A percentile compares a stretch with the other conserved stretches of the same genome.
Evolutionary conservation across 805 yeast species (phyloP).

Genomic region (Candida andamanensis): DNA sequence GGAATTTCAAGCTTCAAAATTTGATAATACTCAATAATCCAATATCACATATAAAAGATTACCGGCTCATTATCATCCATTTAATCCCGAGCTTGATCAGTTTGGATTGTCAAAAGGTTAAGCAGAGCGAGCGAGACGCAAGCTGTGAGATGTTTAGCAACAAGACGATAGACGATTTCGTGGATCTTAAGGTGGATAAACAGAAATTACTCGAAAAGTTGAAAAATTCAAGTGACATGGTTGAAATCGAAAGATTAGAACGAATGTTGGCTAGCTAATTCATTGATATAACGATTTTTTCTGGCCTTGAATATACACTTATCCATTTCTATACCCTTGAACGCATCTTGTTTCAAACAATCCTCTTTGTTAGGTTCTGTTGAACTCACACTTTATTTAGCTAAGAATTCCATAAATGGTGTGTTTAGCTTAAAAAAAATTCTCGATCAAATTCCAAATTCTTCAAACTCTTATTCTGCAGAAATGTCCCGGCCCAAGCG

Average conservation of each 20-base stretch:
- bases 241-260: conserved; percentile 42
- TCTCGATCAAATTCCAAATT: too few species aligned
- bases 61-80: conserved; percentile 58
- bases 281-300: too few species aligned
- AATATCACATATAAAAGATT: conserved; percentile 44
- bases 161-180: conserved; percentile 4
- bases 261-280: too few species aligned
- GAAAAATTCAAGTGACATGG: conserved; percentile 59
- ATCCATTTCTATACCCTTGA: too few species aligned
- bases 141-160: conserved; percentile 40
- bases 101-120: conserved; percentile 65
- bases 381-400: too few species aligned
- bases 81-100: conserved; percentile 56
- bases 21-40: conserved; percentile 58
- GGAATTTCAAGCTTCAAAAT: conserved; percentile 33
- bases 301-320: too few species aligned
- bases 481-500: conserved; percentile 29
- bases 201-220: conserved; percentile 48
- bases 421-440: too few species aligned
- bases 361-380: too few species aligned
- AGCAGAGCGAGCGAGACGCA: conserved; percentile 44
- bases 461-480: conserved; percentile 8
- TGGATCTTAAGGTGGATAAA: conserved; percentile 18
- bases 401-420: too few species aligned
- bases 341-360: too few species aligned